These are phyloP conservation scores for Corinectria fuckeliana DNA, from an alignment of 2,329 filamentous ascomycete species.

Conservation along the genomic window DNA sequence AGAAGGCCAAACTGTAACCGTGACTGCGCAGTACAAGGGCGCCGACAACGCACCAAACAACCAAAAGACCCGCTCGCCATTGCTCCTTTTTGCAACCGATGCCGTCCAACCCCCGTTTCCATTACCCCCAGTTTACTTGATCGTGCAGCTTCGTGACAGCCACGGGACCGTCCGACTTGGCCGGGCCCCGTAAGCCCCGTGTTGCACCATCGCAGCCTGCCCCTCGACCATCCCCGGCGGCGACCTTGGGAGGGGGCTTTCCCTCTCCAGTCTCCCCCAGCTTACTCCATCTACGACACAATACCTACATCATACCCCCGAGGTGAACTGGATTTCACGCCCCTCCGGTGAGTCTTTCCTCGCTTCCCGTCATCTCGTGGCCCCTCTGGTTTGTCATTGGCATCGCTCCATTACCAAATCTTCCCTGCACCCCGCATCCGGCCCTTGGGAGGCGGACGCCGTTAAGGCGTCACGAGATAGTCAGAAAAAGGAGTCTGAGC, in stretches of 20 bases:
- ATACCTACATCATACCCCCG: constrained; percentile 9
- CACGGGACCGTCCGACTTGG: constrained; percentile 30
- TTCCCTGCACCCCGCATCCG: constrained; percentile 40
- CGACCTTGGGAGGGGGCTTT: background rate
- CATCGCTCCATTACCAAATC: constrained; percentile 35
- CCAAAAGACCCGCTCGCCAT: constrained; percentile 20
- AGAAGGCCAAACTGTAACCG: constrained; percentile 10
- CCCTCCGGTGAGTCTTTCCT: constrained; percentile 17
- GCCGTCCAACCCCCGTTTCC: constrained; percentile 32
- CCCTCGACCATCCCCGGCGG: constrained; percentile 22
- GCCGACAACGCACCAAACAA: constrained; percentile 16
- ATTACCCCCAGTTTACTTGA: constrained; percentile 50
- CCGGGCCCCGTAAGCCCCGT: constrained; percentile 15
- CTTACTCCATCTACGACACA: constrained; percentile 19
- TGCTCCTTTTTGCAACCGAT: constrained; percentile 28
- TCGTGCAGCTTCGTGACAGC: constrained; percentile 42
- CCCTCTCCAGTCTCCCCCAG: constrained; percentile 28
- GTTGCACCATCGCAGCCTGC: constrained; percentile 24
- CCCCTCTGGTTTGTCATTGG: constrained; percentile 37
- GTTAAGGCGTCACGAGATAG: constrained; percentile 37
- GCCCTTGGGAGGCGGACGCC: constrained; percentile 29
- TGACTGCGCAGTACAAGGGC: background rate
- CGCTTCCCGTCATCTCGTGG: constrained; percentile 32
- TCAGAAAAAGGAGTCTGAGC: constrained; percentile 30
- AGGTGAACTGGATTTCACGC: constrained; percentile 17